Base-by-base conservation (phyloP, 495 filamentous ascomycete genomes). In the Hyphodiscus hymeniophilus region DNA sequence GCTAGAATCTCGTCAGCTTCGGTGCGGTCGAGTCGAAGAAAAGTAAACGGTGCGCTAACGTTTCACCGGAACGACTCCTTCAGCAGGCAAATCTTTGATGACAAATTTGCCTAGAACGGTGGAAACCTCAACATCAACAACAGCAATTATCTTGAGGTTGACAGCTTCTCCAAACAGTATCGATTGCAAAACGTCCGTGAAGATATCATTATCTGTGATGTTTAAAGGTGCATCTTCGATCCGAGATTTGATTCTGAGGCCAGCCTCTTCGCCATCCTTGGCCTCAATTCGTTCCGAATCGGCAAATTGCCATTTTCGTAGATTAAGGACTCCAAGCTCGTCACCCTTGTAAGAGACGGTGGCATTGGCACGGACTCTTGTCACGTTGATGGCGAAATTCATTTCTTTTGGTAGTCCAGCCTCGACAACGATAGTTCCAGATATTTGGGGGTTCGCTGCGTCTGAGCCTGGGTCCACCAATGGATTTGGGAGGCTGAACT, bases 31-130 rank as follows among this genome's bases (percentile, higher is more conserved):
- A 45, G 22, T 42, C 45, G 38, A 30, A 33, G n/a, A 40, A 35
- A 53, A 48, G 38, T 32, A 51, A 60, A 57, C 57, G 51, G 42
- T 40, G 43, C 21, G 17, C 75, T 70, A 70, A 90, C 89, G 85
- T 74, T 95, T 92, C 60, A 98, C 78, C 58, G 80, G 81, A 38
- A 98, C 79, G 54, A 81, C 76, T 34, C 92, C 91, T 66, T 90
- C 73, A 4, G 86, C 87, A 11, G 91, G 91, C 51, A 98, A 83
- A 35, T 78, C 75, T 60, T 82, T 87, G 45, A 98, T 66, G 17
- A 80, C 70, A 59, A 96, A 78, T 48, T 80, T 66, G 8, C 92
- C 92, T 38, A 98, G 71, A 13, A 80, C 78, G 8, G 87, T 94
- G 28, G 79, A 70, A 15, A 95, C 76, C 53, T 83, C 75, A 43